Percentiles rank a stretch among this genome's conserved stretches.
phyloP scores from a whole-genome alignment of 805 yeast species.

The Starmerella floricola region DNA sequence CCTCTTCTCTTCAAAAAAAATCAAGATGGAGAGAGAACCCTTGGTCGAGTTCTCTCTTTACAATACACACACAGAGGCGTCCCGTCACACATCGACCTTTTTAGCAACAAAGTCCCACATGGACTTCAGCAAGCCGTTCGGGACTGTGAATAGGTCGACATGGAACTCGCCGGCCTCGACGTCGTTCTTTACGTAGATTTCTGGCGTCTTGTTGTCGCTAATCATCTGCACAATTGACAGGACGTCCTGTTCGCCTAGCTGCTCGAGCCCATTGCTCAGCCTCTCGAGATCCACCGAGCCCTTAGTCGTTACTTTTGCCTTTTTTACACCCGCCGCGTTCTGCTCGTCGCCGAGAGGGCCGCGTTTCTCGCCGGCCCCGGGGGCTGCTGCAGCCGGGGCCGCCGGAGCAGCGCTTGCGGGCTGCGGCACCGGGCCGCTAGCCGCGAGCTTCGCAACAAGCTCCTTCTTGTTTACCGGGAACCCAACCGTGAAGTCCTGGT shows the following conservation, averaged over 20 bases:
- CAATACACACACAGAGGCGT: too few species aligned
- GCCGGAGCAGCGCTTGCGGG: constrained; percentile 7
- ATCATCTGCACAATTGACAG: constrained; percentile 95
- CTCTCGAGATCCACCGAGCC: constrained; percentile 76
- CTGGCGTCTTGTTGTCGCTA: constrained; percentile 86
- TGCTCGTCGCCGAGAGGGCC: constrained; percentile 24
- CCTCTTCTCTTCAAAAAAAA: too few species aligned
- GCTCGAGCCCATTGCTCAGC: constrained; percentile 79
- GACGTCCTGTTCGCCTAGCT: constrained; percentile 81
- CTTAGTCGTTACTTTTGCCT: constrained; percentile 33
- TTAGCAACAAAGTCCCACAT: constrained; percentile 89
- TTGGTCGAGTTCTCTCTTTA: not conserved
- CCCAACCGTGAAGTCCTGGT: constrained; percentile 61
- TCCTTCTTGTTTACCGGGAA: constrained; percentile 67
- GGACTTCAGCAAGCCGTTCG: constrained; percentile 80
- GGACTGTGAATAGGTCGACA: constrained; percentile 86
- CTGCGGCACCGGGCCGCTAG: constrained; percentile 72
- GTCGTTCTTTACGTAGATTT: constrained; percentile 90
- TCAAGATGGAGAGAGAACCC: too few species aligned
- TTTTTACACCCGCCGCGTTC: constrained; percentile 26
- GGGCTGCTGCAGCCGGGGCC: constrained; percentile 19
- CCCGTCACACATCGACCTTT: constrained; percentile 33
- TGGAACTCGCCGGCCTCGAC: constrained; percentile 95
- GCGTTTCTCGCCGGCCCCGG: constrained; percentile 31
- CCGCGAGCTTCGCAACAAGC: constrained; percentile 58